Percentiles rank a stretch among this genome's conserved stretches.
phyloP scores from a whole-genome alignment of 805 yeast species.

The Barnettozyma californica region DNA sequence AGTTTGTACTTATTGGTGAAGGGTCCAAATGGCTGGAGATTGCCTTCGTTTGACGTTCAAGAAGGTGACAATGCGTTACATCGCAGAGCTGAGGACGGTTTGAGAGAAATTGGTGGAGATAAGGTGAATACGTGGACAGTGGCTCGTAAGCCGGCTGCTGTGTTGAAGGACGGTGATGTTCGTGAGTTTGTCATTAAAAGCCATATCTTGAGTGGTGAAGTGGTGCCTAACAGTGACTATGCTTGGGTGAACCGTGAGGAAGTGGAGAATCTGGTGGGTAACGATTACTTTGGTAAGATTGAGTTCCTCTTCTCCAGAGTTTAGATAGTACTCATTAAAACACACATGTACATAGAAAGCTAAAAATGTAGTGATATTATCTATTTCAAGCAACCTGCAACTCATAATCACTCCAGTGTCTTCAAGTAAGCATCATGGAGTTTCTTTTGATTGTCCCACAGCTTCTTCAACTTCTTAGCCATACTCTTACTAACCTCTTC shows the following conservation, averaged over 20 bases:
- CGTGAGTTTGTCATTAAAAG: constrained; percentile 77
- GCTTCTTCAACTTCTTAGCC: constrained; percentile 76
- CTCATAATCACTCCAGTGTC: background rate
- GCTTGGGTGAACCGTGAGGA: constrained; percentile 88
- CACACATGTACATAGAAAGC: background rate
- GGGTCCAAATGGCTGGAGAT: constrained; percentile 50
- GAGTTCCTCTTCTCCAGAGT: constrained; percentile 33
- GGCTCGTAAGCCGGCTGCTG: constrained; percentile 83
- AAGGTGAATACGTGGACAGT: constrained; percentile 83
- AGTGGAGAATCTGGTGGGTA: constrained; percentile 45
- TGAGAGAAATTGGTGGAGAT: constrained; percentile 67
- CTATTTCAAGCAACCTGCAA: background rate
- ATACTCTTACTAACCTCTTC: constrained; percentile 82
- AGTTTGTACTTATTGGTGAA: constrained; percentile 74
- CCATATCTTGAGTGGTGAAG: constrained; percentile 82
- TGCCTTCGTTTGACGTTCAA: constrained; percentile 63
- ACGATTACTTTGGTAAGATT: constrained; percentile 52
- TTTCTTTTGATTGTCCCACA: constrained; percentile 75
- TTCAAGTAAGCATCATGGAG: constrained; percentile 59
- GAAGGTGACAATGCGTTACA: constrained; percentile 49
- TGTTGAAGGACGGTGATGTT: constrained; percentile 32
- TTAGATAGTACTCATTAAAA: constrained; percentile 3
- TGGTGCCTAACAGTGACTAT: constrained; percentile 47
- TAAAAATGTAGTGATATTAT: background rate
- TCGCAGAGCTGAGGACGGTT: constrained; percentile 66